phyloP scores from a whole-genome alignment of 75 land plant genomes.

The Azolla pinnata region DNA sequence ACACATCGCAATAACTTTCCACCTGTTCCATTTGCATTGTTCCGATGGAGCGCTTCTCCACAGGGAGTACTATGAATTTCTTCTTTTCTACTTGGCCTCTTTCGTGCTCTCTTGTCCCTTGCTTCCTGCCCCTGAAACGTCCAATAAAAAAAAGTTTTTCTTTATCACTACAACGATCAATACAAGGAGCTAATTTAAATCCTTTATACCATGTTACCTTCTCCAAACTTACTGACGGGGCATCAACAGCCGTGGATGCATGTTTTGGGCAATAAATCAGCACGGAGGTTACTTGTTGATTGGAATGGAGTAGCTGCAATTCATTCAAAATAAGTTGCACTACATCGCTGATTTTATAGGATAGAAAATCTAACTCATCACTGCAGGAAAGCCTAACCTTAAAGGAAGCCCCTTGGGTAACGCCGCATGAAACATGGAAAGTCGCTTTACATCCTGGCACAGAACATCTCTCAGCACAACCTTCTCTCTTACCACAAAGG shows the following conservation, averaged over 20 bases:
- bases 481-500: slow-evolving; percentile 21
- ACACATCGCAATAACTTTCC: neutral
- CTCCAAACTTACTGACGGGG: neutral
- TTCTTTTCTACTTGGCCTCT: too few relatives aligned
- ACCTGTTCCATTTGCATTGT: neutral
- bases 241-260: slow-evolving; percentile 7
- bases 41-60: too few relatives aligned
- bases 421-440: slow-evolving; percentile 35
- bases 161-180: neutral
- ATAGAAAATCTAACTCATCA: neutral
- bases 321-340: neutral
- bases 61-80: too few relatives aligned
- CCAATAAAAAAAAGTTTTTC: neutral
- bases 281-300: slow-evolving; percentile 24
- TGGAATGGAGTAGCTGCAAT: slow-evolving; percentile 24
- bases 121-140: too few relatives aligned
- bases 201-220: slow-evolving; percentile 7
- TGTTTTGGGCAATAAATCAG: slow-evolving; percentile 29
- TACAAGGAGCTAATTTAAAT: neutral
- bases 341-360: neutral
- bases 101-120: too few relatives aligned
- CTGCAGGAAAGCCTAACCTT: slow-evolving; percentile 12
- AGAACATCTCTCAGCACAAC: slow-evolving; percentile 24
- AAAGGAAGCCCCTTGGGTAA: slow-evolving; percentile 28
- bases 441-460: slow-evolving; percentile 18